Base-by-base conservation (phyloP, 306 rosid species). In the Gastrolobium bilobum region DNA sequence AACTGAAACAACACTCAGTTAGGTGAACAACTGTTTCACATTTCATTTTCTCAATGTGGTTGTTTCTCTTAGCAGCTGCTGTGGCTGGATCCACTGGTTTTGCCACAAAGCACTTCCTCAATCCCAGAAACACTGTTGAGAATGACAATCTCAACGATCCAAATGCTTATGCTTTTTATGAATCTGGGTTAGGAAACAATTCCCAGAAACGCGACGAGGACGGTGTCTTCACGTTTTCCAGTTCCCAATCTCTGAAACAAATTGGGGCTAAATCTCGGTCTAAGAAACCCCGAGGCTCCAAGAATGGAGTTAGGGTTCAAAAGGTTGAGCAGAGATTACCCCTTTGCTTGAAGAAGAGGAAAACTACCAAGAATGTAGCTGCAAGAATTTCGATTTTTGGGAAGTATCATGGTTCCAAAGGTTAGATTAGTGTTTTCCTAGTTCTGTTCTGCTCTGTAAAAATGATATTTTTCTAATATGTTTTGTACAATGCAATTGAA, bases 11-110 rank as follows among this genome's bases (percentile, higher is more conserved):
- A 1, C 26, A 20, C 26, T 20, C 26, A 20, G 26, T 20, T 20
- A 20, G 26, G 26, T 20, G 26, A 20, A 20, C 26, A 20, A 20
- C 26, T 20, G 26, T 20, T 0, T 51, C 34, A 4, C 20, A 14
- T 52, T 71, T 71, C 26, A 30, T n/a, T 71, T 39, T 40, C 48
- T 56, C 78, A 58, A 90, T 92, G 95, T 92, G 95, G 97, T 91
- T 79, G 50, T 61, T 87, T 78, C 81, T 90, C 53, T 62, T 90
- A 11, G 87, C 87, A 4, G 88, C 90, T 1, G 92, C 84, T 0
- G 90, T 88, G n/a, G 95, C 97, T 0, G 95, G 90, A 79, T 82
- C 97, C 85, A 87, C 95, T 7, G 87, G 91, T 1, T 73, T 90
- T 34, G 91, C 81, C 61, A 88, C 93, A 40, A 89, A 83, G 54